Conservation (phyloP, 805 yeast genomes). For the Myxozyma neotropica region DNA sequence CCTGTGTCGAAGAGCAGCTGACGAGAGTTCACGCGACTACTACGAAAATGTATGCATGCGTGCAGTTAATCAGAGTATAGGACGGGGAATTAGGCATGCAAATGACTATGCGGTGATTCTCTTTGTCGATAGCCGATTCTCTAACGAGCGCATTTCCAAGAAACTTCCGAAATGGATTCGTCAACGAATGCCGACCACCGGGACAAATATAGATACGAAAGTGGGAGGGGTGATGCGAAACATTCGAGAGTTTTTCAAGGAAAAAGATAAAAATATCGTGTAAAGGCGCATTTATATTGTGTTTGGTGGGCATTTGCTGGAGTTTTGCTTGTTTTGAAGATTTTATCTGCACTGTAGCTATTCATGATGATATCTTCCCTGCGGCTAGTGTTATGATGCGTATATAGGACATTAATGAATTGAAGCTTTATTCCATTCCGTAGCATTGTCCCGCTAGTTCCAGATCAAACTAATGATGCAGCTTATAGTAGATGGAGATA, state of each 20-base stretch:
- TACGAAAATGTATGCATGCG: slow-evolving; percentile 88
- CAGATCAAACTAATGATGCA: no score
- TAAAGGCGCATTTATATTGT: not conserved
- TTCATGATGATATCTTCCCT: no score
- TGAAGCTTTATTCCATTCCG: no score
- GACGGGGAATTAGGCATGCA: slow-evolving; percentile 84
- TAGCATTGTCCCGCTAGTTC: no score
- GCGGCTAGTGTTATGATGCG: no score
- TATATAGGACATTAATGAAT: no score
- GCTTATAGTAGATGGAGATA: no score
- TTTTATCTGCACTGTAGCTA: not conserved
- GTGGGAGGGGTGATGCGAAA: slow-evolving; percentile 9
- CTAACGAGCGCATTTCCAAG: slow-evolving; percentile 48
- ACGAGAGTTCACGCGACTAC: slow-evolving; percentile 54
- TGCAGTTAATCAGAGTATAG: slow-evolving; percentile 89
- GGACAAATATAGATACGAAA: not conserved
- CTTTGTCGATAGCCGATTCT: slow-evolving; percentile 68
- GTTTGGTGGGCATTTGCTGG: not conserved
- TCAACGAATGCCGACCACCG: slow-evolving; percentile 39
- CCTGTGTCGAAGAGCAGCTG: slow-evolving; percentile 48
- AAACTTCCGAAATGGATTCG: slow-evolving; percentile 79
- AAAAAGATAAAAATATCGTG: not conserved
- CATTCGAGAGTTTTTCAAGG: slow-evolving; percentile 17
- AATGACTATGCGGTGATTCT: slow-evolving; percentile 78
- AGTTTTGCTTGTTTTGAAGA: slow-evolving; percentile 5